phyloP scores from a whole-genome alignment of 306 rosid genomes.

The Acmispon strigosus region DNA sequence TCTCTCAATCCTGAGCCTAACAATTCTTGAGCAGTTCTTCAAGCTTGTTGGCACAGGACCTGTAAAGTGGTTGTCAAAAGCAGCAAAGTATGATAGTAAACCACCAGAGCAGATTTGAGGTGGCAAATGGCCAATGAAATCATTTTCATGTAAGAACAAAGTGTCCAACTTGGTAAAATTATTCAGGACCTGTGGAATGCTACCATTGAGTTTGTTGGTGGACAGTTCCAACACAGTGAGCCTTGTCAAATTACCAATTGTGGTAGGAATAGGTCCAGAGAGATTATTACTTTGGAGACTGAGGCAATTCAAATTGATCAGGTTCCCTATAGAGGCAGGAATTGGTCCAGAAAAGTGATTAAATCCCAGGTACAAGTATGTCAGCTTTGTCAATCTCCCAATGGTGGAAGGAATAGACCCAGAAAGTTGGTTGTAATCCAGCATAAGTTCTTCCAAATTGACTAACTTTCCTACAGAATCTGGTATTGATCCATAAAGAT shows the following conservation, averaged over 20 bases:
- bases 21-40: slow-evolving; percentile 16
- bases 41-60: slow-evolving; percentile 29
- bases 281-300: slow-evolving; percentile 16
- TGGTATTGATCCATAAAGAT: slow-evolving; percentile 19
- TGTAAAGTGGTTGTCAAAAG: neutral
- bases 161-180: neutral
- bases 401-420: slow-evolving; percentile 27
- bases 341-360: slow-evolving; percentile 22
- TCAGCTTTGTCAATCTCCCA: slow-evolving; percentile 25
- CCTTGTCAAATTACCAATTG: slow-evolving; percentile 20
- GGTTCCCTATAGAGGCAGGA: slow-evolving; percentile 25
- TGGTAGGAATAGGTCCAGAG: slow-evolving; percentile 22
- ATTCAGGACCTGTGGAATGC: slow-evolving; percentile 5
- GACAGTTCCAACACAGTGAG: neutral
- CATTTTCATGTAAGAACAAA: slow-evolving; percentile 3
- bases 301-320: slow-evolving; percentile 2
- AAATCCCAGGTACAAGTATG: neutral
- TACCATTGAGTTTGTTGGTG: slow-evolving; percentile 22
- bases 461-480: slow-evolving; percentile 8
- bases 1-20: slow-evolving; percentile 19
- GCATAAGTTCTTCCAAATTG: slow-evolving; percentile 1
- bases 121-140: slow-evolving; percentile 26
- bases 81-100: neutral
- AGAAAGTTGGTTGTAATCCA: neutral
- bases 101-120: slow-evolving; percentile 17